Percentiles rank a stretch among this genome's conserved stretches.
Evolutionary conservation across 106 monocot species (phyloP).

Genomic region (Dioscorea dumetorum): DNA sequence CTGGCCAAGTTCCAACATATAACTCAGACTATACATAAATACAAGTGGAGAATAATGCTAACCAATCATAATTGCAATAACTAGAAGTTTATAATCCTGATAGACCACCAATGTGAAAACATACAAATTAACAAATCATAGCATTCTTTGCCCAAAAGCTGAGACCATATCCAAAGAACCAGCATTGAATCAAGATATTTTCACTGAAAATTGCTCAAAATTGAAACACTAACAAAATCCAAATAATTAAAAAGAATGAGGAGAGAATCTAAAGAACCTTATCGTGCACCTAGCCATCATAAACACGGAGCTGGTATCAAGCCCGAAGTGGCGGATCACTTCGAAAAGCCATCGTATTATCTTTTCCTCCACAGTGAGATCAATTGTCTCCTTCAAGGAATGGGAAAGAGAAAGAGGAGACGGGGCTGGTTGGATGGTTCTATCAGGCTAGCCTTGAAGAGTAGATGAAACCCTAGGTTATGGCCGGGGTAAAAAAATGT

Average conservation of each 20-base stretch:
- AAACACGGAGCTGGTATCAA: conserved; percentile 79
- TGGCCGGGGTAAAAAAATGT: no score
- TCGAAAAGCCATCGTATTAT: no score
- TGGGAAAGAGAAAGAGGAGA: no score
- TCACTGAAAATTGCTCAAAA: not conserved
- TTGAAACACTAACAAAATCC: no score
- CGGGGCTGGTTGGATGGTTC: no score
- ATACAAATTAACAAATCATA: conserved; percentile 87
- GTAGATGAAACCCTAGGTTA: conserved; percentile 27
- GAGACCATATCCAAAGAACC: conserved; percentile 1
- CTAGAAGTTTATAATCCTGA: no score
- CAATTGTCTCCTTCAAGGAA: no score
- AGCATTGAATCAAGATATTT: not conserved
- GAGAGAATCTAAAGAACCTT: conserved; percentile 34
- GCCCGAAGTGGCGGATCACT: conserved; percentile 55
- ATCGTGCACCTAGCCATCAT: conserved; percentile 94
- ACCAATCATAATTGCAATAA: no score
- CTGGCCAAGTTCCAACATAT: not conserved
- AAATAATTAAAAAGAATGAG: not conserved
- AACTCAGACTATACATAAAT: not conserved
- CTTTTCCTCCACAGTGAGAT: no score
- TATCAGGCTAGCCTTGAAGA: not conserved
- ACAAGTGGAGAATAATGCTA: conserved; percentile 12
- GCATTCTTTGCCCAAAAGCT: conserved; percentile 81
- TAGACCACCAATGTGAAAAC: no score